Evolutionary conservation across 441 rosid species (phyloP), one percentile per base, ranked within the genome.

Genomic region (Hura crepitans): DNA sequence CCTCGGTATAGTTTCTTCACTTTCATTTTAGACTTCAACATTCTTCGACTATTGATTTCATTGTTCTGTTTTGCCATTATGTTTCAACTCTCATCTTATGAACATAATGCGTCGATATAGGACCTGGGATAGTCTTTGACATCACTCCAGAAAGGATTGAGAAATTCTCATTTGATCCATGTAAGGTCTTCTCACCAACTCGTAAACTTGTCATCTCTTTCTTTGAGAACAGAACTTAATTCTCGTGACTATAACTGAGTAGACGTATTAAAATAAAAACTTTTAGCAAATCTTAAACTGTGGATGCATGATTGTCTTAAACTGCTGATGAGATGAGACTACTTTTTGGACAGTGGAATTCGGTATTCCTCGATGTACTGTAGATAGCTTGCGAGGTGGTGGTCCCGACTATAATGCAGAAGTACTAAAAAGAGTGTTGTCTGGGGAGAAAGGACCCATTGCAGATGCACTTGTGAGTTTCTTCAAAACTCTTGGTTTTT

Each of bases 321-420:
- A 56, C 18, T 31, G 25, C 51, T 68, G 46, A 57, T 71, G 14
- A 77, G 8, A 64, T 47, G 33, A 77, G 61, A 63, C 28, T 79
- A 28, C 66, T 13, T 69, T n/a, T 66, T 65, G 80, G 46, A 72
- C 82, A 92, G 98, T 92, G 93, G 93, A 92, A 22, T 92, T 85
- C 50, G 98, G 91, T 62, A 86, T 95, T 80, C 96, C 90, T 67
- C 93, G 96, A 14, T 95, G 98, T 75, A 90, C 91, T 39, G 70
- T 88, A 65, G 90, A 86, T 3, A 83, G 84, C 79, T 84, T 95
- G 81, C 79, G 74, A 15, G 99, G 99, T 46, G 99, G 97, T 75
- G 91, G 70, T 55, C 91, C 96, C 0, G 90, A 79, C 23, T 87
- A 89, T 69, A 95, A 95, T 28, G 92, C 97, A 0, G 81, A 81